These are phyloP conservation scores for Trametes gibbosa DNA, from an alignment of 768 basidiomycete genomes.

Conservation along the genomic window DNA sequence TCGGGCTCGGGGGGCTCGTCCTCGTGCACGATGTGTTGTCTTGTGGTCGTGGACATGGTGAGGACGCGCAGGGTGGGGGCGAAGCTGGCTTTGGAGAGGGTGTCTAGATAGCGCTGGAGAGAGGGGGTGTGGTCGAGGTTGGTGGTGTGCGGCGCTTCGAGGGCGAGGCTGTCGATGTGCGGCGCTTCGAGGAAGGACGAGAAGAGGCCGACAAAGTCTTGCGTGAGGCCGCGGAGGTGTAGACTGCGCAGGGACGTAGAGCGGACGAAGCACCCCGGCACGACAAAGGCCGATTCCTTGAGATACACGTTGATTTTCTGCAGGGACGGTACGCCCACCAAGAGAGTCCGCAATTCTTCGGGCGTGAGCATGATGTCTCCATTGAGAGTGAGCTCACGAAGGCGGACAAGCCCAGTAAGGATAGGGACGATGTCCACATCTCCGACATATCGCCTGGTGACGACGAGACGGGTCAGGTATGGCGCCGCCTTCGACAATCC, in stretches of 20 bases:
- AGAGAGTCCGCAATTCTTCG: background rate
- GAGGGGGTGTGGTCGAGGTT: background rate
- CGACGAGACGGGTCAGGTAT: background rate
- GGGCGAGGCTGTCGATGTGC: background rate
- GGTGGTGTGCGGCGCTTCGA: background rate
- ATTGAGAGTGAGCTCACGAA: constrained; percentile 5
- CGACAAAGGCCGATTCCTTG: background rate
- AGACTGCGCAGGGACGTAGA: background rate
- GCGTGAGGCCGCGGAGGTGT: background rate
- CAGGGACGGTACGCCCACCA: background rate
- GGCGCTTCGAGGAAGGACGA: background rate
- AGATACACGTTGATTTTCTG: background rate
- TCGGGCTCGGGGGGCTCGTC: too few relatives aligned
- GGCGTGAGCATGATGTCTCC: background rate
- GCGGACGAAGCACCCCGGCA: background rate
- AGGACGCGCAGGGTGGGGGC: background rate
- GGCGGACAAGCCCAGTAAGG: background rate
- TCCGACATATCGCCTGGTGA: background rate
- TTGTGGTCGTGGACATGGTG: background rate
- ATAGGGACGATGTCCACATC: background rate
- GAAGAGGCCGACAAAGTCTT: background rate
- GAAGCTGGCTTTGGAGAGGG: background rate
- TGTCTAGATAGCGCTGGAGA: background rate
- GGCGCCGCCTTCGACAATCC: background rate
- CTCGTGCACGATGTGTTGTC: too few relatives aligned